phyloP scores from a whole-genome alignment of 2,329 filamentous ascomycete species.

The Colletotrichum musicola region DNA sequence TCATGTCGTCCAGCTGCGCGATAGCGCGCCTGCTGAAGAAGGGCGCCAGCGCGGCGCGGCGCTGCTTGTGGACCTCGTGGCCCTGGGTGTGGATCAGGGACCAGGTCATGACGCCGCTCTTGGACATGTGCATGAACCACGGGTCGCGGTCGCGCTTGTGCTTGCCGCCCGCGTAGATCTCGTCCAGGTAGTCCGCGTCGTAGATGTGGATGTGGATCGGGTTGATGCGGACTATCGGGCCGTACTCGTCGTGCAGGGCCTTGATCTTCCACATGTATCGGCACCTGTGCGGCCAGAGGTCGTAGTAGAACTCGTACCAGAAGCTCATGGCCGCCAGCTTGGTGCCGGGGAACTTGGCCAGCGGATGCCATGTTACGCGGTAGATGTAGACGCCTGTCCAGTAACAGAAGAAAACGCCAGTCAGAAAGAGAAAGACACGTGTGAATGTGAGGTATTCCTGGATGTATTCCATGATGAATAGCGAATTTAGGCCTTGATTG shows the following conservation, averaged over 20 bases:
- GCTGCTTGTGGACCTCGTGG: conserved; percentile 1
- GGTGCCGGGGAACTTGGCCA: conserved; percentile 43
- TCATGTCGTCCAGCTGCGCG: neutral
- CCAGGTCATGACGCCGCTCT: conserved; percentile 44
- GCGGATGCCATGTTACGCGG: conserved; percentile 40
- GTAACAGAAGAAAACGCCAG: neutral
- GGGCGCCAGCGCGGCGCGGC: neutral
- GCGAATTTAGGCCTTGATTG: neutral
- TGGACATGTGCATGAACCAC: conserved; percentile 23
- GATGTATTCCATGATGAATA: neutral
- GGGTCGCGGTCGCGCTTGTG: conserved; percentile 12
- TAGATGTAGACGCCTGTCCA: conserved; percentile 30
- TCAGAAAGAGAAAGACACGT: neutral
- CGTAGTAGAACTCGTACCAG: conserved; percentile 29
- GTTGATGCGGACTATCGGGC: conserved; percentile 53
- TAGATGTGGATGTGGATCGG: conserved; percentile 47
- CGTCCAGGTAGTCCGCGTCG: conserved; percentile 45
- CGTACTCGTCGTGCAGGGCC: conserved; percentile 36
- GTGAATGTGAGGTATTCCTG: neutral
- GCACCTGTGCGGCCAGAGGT: conserved; percentile 1
- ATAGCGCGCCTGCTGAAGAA: neutral
- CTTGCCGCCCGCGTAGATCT: conserved; percentile 38
- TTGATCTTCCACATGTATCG: conserved; percentile 16
- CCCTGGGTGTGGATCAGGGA: neutral
- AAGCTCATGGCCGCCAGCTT: conserved; percentile 40